Base-by-base conservation (phyloP, 2,329 filamentous ascomycete genomes). In the Drechslera avenae region DNA sequence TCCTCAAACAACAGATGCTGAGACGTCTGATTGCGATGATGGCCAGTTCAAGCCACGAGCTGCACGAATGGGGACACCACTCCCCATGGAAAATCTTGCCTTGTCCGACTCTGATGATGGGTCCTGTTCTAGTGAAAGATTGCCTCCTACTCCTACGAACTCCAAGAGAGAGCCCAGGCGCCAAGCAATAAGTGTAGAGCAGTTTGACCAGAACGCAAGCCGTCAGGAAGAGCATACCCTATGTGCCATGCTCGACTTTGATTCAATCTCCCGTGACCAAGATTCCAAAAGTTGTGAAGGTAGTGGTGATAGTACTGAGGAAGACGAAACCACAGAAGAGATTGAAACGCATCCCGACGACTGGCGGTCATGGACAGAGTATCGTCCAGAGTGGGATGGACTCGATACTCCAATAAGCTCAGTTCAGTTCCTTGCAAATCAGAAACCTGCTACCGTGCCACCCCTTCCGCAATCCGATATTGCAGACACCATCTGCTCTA, bases 371-470 rank as follows among this genome's bases (percentile, higher is more conserved):
- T 71, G 68, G 41, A 70, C 74, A 1, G 62, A 79, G 2, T 82
- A 79, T 43, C 75, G 72, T 37, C 72, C 76, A 14, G 73, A 78
- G 26, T 84, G 82, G 82, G 81, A 84, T 59, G 61, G 61, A n/a
- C 51, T 57, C 32, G 40, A 41, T 0, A 54, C 35, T 3, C 60
- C 62, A 14, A 54, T 70, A 2, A 51, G 58, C 3, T 18, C 17
- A 6, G 41, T 53, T 3, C 57, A 28, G 3, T 67, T 73, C 35
- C 9, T 52, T 10, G 54, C 52, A 6, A 68, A 66, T 21, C 56
- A 55, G 19, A 68, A 59, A 37, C 17, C 46, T 35, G 18, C 17
- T 4, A 16, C 34, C 31, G 23, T 30, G 4, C 33, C 36, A 9
- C 21, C 46, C 33, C 8, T 23, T 6, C 13, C 16, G 3, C 35